Evolutionary conservation across 1,284 basidiomycete genomes (phyloP), one percentile per base, ranked within the genome.

Genomic region (Trametes pubescens): DNA sequence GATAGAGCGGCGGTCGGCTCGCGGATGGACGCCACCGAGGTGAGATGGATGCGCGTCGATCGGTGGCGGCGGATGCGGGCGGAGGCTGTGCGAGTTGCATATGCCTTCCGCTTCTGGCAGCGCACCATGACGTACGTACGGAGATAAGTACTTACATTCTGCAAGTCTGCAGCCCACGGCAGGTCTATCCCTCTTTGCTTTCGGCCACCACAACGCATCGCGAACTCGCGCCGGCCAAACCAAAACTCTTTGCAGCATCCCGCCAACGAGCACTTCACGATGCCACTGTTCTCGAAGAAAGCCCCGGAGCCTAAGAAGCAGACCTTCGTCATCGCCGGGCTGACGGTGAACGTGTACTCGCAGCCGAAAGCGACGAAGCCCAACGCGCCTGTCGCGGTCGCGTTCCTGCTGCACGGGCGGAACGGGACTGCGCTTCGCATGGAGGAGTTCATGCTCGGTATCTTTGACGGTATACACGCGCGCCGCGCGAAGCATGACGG

Each of bases 391-490:
- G 75, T 86, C 21, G 78, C 82, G 18, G 81, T 82, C 18, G 70
- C 89, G 53, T 89, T 91, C 73, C 72, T 89, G 26, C 78, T 92
- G 3, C 90, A 92, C 69, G 89, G 90, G 1, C 81, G 89, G 48
- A 70, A 62, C 0, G 48, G 55, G 3, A 76, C 75, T 22, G 67
- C 78, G 11, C 65, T 66, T 8, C 67, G 69, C 53, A 68, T 80
- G 40, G 77, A 74, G 10, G 64, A 65, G 46, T 61, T 74, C 21
- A 79, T 77, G 4, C 69, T 75, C 24, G 64, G 59, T 16, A 69
- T 76, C 1, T 65, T 80, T 26, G 61, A 73, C 26, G 67, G 67
- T 58, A 65, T 68, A 4, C 58, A 67, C 10, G 67, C 70, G 53
- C 74, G 67, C 64, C 78, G 74, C 54, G 67, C 67, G 9, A 64